Evolutionary conservation across 202 grass and related monocot species (phyloP), one percentile per base, ranked within the genome.

Genomic region (Cymbopogon flexuosus): DNA sequence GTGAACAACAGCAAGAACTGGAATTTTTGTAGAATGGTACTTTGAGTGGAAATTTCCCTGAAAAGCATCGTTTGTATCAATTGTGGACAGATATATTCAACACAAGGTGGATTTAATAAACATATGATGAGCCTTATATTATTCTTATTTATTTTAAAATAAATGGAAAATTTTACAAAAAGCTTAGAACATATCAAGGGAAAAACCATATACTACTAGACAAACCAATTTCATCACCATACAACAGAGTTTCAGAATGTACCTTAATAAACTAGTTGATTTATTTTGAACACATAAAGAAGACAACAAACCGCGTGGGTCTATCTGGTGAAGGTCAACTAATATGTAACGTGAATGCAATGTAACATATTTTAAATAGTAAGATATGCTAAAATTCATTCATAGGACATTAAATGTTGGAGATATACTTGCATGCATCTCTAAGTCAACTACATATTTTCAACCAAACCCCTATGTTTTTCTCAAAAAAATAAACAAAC

Each of bases 311-410:
- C 16, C 4, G 0, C 15, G 11, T 18, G 16, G 2, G 3, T 49
- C 8, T 12, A 8, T 8, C 10, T 68, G 35, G 31, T 45, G 23
- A 1, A 57, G 3, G 30, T 78, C 67, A 73, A 12, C 60, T 73
- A 62, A 27, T 29, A 60, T n/a, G 31, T 73, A 45, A 33, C 10
- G 79, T 79, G 12, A 72, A 83, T 88, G 80, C 3, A 60, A 15
- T 88, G 49, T 6, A 79, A 35, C 6, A 61, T 10, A 73, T 66
- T 68, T 41, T 7, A 30, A 72, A 72, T 16, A 52, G 45, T 2
- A 74, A 68, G 75, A 84, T 79, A 68, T 39, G n/a, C 4, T 62
- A 11, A 23, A 74, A 27, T 82, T 75, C 66, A 18, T 79, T 51
- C 16, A 62, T 21, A 8, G 3, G 3, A 18, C 40, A 88, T 75